These are phyloP conservation scores for Leccinum barrowsii DNA, from an alignment of 768 basidiomycete species.

Conservation along the genomic window DNA sequence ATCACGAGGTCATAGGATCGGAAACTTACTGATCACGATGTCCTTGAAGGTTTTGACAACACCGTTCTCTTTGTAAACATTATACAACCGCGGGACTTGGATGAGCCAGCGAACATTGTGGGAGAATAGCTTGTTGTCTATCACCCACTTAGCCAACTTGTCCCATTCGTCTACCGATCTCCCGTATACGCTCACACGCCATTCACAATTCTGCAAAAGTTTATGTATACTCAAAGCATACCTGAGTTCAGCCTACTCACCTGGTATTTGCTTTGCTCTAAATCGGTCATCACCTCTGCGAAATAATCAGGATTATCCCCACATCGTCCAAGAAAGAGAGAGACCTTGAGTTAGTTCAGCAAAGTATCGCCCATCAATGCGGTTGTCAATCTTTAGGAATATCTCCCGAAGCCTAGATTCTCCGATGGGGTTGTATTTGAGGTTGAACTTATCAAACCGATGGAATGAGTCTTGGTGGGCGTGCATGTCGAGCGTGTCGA, in stretches of 20 bases:
- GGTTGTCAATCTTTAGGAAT: constrained; percentile 97
- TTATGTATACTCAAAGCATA: not conserved
- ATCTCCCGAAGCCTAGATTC: constrained; percentile 94
- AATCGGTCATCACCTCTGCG: constrained; percentile 93
- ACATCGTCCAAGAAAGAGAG: not conserved
- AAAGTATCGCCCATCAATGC: constrained; percentile 86
- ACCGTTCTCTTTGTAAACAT: constrained; percentile 89
- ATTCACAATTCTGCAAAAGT: constrained; percentile 77
- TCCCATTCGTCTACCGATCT: constrained; percentile 87
- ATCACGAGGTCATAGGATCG: not conserved
- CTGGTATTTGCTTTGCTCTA: constrained; percentile 98
- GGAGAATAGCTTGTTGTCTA: constrained; percentile 88
- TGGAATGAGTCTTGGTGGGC: constrained; percentile 98
- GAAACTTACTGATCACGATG: constrained; percentile 74
- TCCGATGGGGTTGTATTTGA: constrained; percentile 96
- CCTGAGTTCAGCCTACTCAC: constrained; percentile 35
- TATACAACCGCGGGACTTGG: constrained; percentile 91
- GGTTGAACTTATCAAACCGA: constrained; percentile 96
- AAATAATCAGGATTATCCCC: not conserved
- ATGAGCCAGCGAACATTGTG: constrained; percentile 99
- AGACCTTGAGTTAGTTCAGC: constrained; percentile 91
- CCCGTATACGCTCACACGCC: constrained; percentile 96
- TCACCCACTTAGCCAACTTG: constrained; percentile 96
- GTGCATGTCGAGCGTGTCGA: constrained; percentile 99
- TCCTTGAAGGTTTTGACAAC: constrained; percentile 86